A percentile compares a stretch with the other conserved stretches of the same genome.
Conservation (phyloP, 1,139 yeast genomes). For the Candida albicans region DNA sequence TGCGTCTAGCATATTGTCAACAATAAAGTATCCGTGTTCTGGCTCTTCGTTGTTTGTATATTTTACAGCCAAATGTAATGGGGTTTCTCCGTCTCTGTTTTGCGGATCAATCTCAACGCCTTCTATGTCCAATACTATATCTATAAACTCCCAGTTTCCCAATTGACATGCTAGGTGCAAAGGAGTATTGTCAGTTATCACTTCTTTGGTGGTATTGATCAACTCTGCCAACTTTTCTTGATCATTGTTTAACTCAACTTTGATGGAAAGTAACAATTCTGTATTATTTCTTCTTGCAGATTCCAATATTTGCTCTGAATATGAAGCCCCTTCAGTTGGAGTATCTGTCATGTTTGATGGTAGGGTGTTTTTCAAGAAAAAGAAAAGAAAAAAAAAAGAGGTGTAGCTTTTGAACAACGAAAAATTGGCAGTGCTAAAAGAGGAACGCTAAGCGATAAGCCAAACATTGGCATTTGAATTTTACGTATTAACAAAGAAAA, state of each 20-base stretch:
- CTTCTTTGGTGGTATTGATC: conserved; percentile 71
- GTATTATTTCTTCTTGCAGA: conserved; percentile 86
- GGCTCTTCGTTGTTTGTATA: conserved; percentile 70
- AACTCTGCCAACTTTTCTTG: conserved; percentile 53
- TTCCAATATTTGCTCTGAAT: conserved; percentile 78
- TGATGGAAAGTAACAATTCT: conserved; percentile 63
- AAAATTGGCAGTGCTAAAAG: too few species aligned
- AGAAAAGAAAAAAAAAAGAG: not conserved
- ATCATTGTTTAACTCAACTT: conserved; percentile 47
- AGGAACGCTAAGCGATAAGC: too few species aligned
- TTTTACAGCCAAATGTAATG: conserved; percentile 81
- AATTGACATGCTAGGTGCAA: conserved; percentile 78
- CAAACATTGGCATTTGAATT: too few species aligned
- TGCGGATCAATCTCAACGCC: conserved; percentile 88
- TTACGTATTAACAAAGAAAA: not conserved
- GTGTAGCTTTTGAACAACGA: not conserved
- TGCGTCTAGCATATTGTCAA: conserved; percentile 83
- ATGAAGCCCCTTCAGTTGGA: conserved; percentile 62
- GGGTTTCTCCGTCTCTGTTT: conserved; percentile 81
- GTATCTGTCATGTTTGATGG: conserved; percentile 2
- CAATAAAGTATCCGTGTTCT: conserved; percentile 78
- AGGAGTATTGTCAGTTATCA: conserved; percentile 75
- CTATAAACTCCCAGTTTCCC: conserved; percentile 88
- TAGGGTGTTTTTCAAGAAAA: not conserved
- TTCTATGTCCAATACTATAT: conserved; percentile 76